Conservation (phyloP, 805 yeast genomes). For the Wickerhamiella bombiphila region DNA sequence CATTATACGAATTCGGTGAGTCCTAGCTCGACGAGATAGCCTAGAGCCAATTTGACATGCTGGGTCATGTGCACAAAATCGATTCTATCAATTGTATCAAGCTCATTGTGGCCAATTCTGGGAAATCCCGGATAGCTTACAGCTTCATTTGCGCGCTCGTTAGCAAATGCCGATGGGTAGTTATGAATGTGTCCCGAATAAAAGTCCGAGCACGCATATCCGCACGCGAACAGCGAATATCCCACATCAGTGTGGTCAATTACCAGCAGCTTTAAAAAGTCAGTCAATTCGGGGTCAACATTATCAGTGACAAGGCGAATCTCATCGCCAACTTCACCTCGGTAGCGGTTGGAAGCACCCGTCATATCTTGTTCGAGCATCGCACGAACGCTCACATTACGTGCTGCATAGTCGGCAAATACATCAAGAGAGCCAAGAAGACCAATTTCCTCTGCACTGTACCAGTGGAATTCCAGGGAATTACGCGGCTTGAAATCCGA, state of each 20-base stretch:
- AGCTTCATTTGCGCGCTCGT: slow-evolving; percentile 56
- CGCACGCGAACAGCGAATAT: slow-evolving; percentile 64
- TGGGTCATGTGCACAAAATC: slow-evolving; percentile 67
- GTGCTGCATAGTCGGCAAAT: slow-evolving; percentile 37
- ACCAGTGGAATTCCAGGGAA: slow-evolving; percentile 84
- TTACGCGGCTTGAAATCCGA: slow-evolving; percentile 41
- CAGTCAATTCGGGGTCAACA: slow-evolving; percentile 39
- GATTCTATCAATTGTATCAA: slow-evolving; percentile 71
- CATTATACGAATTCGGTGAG: slow-evolving; percentile 17
- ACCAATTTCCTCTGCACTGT: slow-evolving; percentile 92
- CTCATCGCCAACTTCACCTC: slow-evolving; percentile 38
- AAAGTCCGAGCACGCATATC: slow-evolving; percentile 90
- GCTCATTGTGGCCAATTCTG: slow-evolving; percentile 50
- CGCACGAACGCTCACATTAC: slow-evolving; percentile 46
- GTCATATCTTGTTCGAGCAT: slow-evolving; percentile 96
- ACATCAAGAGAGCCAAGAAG: slow-evolving; percentile 73
- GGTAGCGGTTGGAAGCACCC: slow-evolving; percentile 34
- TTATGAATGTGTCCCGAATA: slow-evolving; percentile 74
- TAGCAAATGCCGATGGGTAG: slow-evolving; percentile 68
- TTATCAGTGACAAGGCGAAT: slow-evolving; percentile 73
- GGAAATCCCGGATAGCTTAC: slow-evolving; percentile 31
- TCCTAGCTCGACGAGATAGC: slow-evolving; percentile 58
- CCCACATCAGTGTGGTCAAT: slow-evolving; percentile 51
- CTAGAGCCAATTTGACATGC: slow-evolving; percentile 64
- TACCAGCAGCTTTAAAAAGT: slow-evolving; percentile 48